These are phyloP conservation scores for Candida easanensis DNA, from an alignment of 805 yeast species.

Conservation along the genomic window DNA sequence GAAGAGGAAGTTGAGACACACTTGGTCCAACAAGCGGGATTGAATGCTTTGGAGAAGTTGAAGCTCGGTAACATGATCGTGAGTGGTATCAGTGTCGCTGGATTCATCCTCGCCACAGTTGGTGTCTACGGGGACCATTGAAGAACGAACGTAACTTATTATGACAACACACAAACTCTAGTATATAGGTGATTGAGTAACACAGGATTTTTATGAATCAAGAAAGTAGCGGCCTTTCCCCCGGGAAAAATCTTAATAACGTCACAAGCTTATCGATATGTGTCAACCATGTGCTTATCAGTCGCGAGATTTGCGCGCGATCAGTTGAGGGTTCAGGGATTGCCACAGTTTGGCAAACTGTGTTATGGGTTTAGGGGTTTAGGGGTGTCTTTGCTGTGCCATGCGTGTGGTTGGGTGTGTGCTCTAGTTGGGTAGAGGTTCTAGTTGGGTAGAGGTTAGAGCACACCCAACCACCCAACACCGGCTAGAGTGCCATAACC, in stretches of 20 bases:
- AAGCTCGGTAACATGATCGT: conserved; percentile 39
- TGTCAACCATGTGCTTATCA: conserved; percentile 1
- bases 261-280: not conserved
- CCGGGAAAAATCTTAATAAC: too few relatives aligned
- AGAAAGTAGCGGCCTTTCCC: too few relatives aligned
- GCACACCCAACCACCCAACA: too few relatives aligned
- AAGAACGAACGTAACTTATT: too few relatives aligned
- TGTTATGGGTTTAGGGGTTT: too few relatives aligned
- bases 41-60: conserved; percentile 32
- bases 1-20: conserved; percentile 43
- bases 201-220: too few relatives aligned
- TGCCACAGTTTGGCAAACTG: not conserved
- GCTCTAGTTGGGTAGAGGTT: too few relatives aligned
- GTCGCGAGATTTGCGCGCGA: not conserved
- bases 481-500: too few relatives aligned
- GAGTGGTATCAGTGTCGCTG: conserved; percentile 40
- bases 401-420: too few relatives aligned
- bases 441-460: too few relatives aligned
- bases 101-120: conserved; percentile 47
- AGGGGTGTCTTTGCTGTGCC: too few relatives aligned
- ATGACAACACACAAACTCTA: not conserved
- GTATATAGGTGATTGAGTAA: not conserved
- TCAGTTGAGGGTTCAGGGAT: too few relatives aligned
- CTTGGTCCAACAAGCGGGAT: conserved; percentile 36
- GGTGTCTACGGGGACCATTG: conserved; percentile 57